A percentile compares a stretch with the other conserved stretches of the same genome.
Conservation (phyloP, 2,329 filamentous ascomycete genomes). For the Paecilomyces niveus region DNA sequence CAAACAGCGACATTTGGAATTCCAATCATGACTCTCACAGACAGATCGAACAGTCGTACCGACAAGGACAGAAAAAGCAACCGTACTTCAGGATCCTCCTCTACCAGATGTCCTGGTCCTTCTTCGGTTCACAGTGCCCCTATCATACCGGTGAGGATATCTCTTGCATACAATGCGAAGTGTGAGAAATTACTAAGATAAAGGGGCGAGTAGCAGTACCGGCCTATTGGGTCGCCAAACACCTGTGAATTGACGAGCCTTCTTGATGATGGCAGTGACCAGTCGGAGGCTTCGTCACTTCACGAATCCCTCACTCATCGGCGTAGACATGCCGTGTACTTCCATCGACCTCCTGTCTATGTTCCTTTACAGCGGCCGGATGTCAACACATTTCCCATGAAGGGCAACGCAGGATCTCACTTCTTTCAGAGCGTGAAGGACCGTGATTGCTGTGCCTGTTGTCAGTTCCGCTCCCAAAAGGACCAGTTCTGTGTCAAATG, state of each 20-base stretch:
- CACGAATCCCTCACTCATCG: constrained; percentile 15
- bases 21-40: neutral
- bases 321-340: constrained; percentile 25
- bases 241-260: neutral
- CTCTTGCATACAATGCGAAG: neutral
- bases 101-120: neutral
- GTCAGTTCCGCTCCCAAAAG: constrained; percentile 7
- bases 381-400: neutral
- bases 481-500: constrained; percentile 7
- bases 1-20: neutral
- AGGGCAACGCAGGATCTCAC: constrained; percentile 3
- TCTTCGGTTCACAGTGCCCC: neutral
- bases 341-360: constrained; percentile 24
- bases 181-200: neutral
- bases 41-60: neutral
- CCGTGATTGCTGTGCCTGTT: constrained; percentile 5
- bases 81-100: neutral
- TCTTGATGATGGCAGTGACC: constrained; percentile 5
- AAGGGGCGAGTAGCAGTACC: neutral
- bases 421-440: constrained; percentile 3
- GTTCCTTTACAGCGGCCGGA: constrained; percentile 8
- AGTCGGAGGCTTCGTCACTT: constrained; percentile 8
- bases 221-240: neutral
- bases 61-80: neutral
- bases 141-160: neutral